Percentiles rank a stretch among this genome's conserved stretches.
Evolutionary conservation across 2,329 filamentous ascomycete genomes (phyloP).

Genomic region (Ustulina deusta): DNA sequence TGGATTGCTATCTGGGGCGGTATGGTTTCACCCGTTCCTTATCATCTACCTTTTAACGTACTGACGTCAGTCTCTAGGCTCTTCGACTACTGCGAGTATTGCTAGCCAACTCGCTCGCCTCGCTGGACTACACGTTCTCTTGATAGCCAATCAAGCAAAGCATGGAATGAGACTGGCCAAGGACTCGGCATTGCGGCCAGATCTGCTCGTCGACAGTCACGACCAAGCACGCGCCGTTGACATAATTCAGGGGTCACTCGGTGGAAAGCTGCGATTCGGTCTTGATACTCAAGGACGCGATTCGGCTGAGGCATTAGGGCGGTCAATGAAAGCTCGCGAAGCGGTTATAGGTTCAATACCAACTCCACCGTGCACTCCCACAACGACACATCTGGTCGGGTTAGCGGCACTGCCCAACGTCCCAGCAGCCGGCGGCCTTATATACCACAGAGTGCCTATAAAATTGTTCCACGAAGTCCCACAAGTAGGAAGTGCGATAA

Average conservation of each 20-base stretch:
- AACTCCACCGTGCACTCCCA: slow-evolving; percentile 56
- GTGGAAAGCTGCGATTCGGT: slow-evolving; percentile 71
- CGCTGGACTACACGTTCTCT: slow-evolving; percentile 72
- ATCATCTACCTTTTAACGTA: slow-evolving; percentile 13
- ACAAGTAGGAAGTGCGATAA: slow-evolving; percentile 71
- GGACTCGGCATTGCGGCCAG: slow-evolving; percentile 59
- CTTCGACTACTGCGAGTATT: slow-evolving; percentile 76
- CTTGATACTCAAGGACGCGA: slow-evolving; percentile 76
- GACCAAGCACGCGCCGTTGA: slow-evolving; percentile 73
- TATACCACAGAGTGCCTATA: slow-evolving; percentile 76
- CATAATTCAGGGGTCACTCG: slow-evolving; percentile 71
- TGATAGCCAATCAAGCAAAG: slow-evolving; percentile 74
- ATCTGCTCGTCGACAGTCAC: slow-evolving; percentile 76
- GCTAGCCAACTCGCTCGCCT: slow-evolving; percentile 76
- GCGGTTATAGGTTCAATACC: slow-evolving; percentile 45
- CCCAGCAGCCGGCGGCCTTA: slow-evolving; percentile 57
- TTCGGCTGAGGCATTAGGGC: slow-evolving; percentile 68
- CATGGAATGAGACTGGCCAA: slow-evolving; percentile 70
- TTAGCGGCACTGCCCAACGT: slow-evolving; percentile 75
- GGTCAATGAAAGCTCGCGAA: slow-evolving; percentile 58
- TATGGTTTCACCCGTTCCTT: slow-evolving; percentile 19
- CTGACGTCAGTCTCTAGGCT: slow-evolving; percentile 49
- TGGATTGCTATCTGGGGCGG: slow-evolving; percentile 82
- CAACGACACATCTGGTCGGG: slow-evolving; percentile 70
- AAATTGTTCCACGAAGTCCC: slow-evolving; percentile 80